Evolutionary conservation across 2,329 filamentous ascomycete genomes (phyloP).

Genomic region (Penicillium thymicola): DNA sequence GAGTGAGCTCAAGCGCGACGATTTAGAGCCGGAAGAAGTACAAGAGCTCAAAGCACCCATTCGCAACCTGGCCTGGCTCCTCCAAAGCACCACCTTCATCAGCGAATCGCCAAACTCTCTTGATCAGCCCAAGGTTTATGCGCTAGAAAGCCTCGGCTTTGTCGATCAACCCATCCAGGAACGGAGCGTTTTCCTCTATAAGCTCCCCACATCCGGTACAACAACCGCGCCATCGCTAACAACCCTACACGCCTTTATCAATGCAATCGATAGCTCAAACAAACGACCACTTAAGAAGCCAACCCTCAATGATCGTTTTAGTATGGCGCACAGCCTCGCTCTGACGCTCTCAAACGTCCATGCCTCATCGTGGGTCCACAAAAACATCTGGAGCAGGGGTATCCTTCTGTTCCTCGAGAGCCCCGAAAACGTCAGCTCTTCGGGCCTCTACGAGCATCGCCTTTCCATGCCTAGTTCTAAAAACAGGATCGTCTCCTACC

Average conservation of each 20-base stretch:
- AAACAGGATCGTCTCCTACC: conserved; percentile 18
- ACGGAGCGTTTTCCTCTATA: conserved; percentile 26
- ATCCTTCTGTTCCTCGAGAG: conserved; percentile 25
- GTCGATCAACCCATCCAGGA: conserved; percentile 26
- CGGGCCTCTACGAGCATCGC: conserved; percentile 6
- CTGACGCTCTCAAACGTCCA: conserved; percentile 27
- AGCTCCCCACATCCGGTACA: conserved; percentile 9
- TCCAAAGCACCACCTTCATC: conserved; percentile 27
- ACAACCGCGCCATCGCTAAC: not conserved
- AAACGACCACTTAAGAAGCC: conserved; percentile 18
- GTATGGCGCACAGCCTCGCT: conserved; percentile 26
- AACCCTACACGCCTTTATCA: conserved; percentile 23
- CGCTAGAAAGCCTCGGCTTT: conserved; percentile 28
- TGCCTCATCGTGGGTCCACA: conserved; percentile 29
- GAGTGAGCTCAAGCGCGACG: conserved; percentile 18
- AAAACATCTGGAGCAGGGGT: conserved; percentile 31
- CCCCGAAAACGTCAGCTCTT: not conserved
- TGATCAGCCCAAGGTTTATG: conserved; percentile 28
- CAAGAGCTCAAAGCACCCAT: conserved; percentile 24
- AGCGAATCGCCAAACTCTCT: not conserved
- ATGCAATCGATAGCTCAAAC: conserved; percentile 17
- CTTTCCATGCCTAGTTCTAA: not conserved
- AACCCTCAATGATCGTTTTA: conserved; percentile 24
- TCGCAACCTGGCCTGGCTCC: conserved; percentile 28
- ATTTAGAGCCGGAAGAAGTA: conserved; percentile 26